phyloP scores from a whole-genome alignment of 257 asterid species.

The Plectranthus barbatus region DNA sequence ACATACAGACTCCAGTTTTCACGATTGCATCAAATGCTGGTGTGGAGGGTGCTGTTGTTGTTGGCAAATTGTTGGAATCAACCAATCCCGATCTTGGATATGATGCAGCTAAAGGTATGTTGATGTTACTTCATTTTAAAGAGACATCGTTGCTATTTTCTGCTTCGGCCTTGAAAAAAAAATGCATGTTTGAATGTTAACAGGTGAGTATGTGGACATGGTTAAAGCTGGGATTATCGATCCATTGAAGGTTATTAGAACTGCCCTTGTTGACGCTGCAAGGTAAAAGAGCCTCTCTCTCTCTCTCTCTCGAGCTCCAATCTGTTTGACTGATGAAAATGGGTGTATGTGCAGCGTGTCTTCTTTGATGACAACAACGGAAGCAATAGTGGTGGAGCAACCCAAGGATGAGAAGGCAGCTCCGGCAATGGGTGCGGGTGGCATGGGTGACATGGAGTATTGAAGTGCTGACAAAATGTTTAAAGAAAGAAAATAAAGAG shows the following conservation, averaged over 20 bases:
- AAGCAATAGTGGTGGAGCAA: constrained; percentile 74
- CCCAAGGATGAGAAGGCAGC: constrained; percentile 65
- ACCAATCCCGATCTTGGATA: constrained; percentile 83
- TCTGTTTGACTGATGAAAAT: background rate
- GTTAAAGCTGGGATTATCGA: constrained; percentile 82
- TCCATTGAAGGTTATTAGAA: constrained; percentile 83
- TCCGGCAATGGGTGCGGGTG: constrained; percentile 70
- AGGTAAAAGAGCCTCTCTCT: constrained; percentile 92
- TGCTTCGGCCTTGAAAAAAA: background rate
- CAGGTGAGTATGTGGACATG: constrained; percentile 94
- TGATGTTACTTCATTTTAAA: background rate
- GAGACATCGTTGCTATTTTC: background rate
- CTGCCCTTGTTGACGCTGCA: constrained; percentile 96
- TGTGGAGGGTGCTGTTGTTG: constrained; percentile 94
- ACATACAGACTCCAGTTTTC: constrained; percentile 60
- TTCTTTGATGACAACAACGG: constrained; percentile 85
- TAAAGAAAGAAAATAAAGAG: constrained; percentile 5
- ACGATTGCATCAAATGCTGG: constrained; percentile 90
- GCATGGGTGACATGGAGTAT: constrained; percentile 84
- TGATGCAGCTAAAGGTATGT: constrained; percentile 85
- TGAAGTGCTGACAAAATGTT: constrained; percentile 15
- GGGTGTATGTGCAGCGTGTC: constrained; percentile 50
- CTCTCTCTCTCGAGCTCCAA: too few species aligned
- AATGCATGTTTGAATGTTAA: background rate
- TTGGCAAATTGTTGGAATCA: constrained; percentile 88